Base-by-base conservation (phyloP, 345 rosid species). In the Streptanthus diversifolius region DNA sequence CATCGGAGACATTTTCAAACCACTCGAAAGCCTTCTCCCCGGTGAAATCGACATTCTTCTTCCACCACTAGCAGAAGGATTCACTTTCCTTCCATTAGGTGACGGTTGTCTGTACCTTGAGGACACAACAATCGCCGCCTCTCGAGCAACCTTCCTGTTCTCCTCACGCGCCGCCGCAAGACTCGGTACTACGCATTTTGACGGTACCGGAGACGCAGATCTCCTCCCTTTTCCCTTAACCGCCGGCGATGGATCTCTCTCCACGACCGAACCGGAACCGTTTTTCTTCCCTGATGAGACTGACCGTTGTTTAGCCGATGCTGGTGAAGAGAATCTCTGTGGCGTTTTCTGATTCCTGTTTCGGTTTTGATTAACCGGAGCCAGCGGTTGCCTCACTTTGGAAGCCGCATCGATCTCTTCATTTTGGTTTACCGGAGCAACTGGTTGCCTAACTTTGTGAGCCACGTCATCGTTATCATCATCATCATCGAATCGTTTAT, bases 51-150 rank as follows among this genome's bases (percentile, higher is more conserved):
- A 91, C 53, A 82, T 78, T 75, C 96, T 85, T 64, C 99, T 71
- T 2, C 88, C 75, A 73, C 88, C 75, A 73, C 68, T 83, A 0
- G 97, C 91, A 1, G 93, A 88, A 8, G 88, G 89, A 77, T 88
- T 93, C 71, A 72, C 11, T n/a, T 80, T 88, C 85, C 96, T 80
- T 22, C 79, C 89, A 29, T 40, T 86, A 2, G 99, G 99, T 0
- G 99, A 95, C 4, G 98, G 97, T 41, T 95, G 98, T 65, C 90
- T 73, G 63, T 92, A 95, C 83, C 99, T 85, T 0, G 99, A 95
- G 3, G 97, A 97, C 53, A 95, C 99, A 12, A 92, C 80, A 44
- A 95, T 95, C 0, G 98, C 85, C 0, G 97, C 84, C 77, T 95
- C 99, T 76, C 83, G 86, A 10, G 85, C 78, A 2, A 71, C 82